phyloP scores from a whole-genome alignment of 1,284 basidiomycete genomes.

The Leccinum pachyderme region DNA sequence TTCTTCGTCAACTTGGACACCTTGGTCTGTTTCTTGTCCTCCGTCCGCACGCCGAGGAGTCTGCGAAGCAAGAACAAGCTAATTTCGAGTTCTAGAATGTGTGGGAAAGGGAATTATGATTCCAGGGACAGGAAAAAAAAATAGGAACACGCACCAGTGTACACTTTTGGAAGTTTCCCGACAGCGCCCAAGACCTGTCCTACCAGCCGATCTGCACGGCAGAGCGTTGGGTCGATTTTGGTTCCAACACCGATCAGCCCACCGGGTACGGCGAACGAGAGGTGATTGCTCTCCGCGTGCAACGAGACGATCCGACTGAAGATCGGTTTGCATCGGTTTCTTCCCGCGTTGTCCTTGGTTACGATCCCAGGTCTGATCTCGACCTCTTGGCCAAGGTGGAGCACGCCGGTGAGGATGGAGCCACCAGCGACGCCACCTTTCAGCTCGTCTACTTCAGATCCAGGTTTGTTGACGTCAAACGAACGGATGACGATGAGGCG shows the following conservation, averaged over 20 bases:
- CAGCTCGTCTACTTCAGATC: constrained; percentile 93
- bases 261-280: constrained; percentile 95
- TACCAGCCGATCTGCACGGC: constrained; percentile 94
- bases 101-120: background rate
- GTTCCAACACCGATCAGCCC: constrained; percentile 98
- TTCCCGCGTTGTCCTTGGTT: constrained; percentile 90
- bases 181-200: constrained; percentile 95
- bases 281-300: constrained; percentile 92
- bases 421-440: constrained; percentile 99
- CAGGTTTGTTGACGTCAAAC: constrained; percentile 99
- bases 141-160: constrained; percentile 63
- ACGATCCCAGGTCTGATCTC: constrained; percentile 98
- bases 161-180: constrained; percentile 91
- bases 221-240: constrained; percentile 93
- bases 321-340: constrained; percentile 91
- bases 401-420: constrained; percentile 90
- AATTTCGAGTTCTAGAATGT: constrained; percentile 77
- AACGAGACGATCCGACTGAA: constrained; percentile 90
- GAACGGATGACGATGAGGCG: constrained; percentile 98
- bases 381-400: constrained; percentile 90
- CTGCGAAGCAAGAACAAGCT: constrained; percentile 91
- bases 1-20: constrained; percentile 91
- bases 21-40: constrained; percentile 98
- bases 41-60: constrained; percentile 95
- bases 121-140: background rate